Evolutionary conservation across 192 early-diverging fungal genomes (phyloP), one percentile per base, ranked within the genome.

Genomic region (Coemansia sp.): DNA sequence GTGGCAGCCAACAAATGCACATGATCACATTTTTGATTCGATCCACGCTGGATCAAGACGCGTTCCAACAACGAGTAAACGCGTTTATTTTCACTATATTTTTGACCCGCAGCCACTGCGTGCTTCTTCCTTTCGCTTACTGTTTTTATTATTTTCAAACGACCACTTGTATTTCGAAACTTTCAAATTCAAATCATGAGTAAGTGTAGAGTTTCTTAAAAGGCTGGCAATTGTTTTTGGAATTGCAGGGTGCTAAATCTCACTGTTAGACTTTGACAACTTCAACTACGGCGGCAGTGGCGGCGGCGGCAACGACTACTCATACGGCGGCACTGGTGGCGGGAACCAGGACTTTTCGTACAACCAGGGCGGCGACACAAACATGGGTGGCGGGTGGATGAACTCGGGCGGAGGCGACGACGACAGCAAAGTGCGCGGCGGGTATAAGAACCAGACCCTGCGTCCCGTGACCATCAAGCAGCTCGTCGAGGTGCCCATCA

Each of bases 381-480:
- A 34, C 31, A 34, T 34, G 31, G 74, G 69, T 6, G 74, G 64
- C 3, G 77, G 77, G 11, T 69, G 72, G 57, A 71, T 71, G 64
- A 67, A 56, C 64, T 54, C 55, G 15, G 65, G 64, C 50, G 68
- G 62, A 17, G 64, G 59, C 20, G 77, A 61, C 37, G 70, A 69
- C 47, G 75, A 78, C 17, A 69, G 58, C 66, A 72, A 72, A 59
- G 28, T 60, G 50, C 80, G 80, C 17, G 81, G 81, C 34, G 81
- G 81, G 19, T 71, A 72, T 59, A 65, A 64, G 60, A 70, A 73
- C 65, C 87, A 93, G 56, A 85, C 88, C 1, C 81, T 94, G 12
- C 86, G 91, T 19, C 91, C 92, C 17, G 89, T 96, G 19, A 92
- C 91, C 12, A 87, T 94, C 69, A 91, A 90, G 68, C 91, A 92